Conservation (phyloP, 2,329 filamentous ascomycete genomes). For the Epichloe uncinata region DNA sequence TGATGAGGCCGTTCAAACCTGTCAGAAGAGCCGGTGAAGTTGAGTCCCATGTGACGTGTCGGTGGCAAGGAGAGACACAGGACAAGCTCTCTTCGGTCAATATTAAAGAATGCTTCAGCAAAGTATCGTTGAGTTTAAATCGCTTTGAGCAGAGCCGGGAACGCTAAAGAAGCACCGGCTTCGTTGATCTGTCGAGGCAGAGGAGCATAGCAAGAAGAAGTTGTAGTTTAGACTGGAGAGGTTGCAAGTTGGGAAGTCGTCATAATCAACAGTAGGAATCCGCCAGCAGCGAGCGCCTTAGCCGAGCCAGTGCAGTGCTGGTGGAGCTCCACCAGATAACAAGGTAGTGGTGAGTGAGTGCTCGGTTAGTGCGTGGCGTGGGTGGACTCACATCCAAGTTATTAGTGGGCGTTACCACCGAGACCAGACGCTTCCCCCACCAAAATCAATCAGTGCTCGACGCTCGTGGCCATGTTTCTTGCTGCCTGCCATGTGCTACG, state of each 20-base stretch:
- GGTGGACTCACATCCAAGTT: too few relatives aligned
- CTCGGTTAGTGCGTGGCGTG: too few relatives aligned
- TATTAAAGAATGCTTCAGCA: background rate
- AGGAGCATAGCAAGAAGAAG: background rate
- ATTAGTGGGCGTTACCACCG: too few relatives aligned
- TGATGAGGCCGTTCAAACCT: background rate
- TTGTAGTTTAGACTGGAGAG: background rate
- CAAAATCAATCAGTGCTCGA: background rate
- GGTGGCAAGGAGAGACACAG: background rate
- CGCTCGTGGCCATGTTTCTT: background rate
- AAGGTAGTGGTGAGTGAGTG: too few relatives aligned
- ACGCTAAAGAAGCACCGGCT: background rate
- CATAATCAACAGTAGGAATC: background rate
- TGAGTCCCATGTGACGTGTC: constrained; percentile 1
- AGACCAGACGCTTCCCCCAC: background rate
- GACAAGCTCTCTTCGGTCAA: background rate
- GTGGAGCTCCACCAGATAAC: too few relatives aligned
- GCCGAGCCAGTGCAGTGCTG: too few relatives aligned
- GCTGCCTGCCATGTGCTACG: background rate
- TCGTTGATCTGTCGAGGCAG: background rate
- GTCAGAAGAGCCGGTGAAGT: background rate
- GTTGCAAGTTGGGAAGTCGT: background rate
- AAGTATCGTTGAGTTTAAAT: background rate
- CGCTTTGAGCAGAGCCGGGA: background rate
- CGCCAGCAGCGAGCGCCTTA: too few relatives aligned